Evolutionary conservation across 228 moss, liverwort and hornwort species (phyloP), one percentile per base, ranked within the genome.

Genomic region (Sphagnum magellanicum): DNA sequence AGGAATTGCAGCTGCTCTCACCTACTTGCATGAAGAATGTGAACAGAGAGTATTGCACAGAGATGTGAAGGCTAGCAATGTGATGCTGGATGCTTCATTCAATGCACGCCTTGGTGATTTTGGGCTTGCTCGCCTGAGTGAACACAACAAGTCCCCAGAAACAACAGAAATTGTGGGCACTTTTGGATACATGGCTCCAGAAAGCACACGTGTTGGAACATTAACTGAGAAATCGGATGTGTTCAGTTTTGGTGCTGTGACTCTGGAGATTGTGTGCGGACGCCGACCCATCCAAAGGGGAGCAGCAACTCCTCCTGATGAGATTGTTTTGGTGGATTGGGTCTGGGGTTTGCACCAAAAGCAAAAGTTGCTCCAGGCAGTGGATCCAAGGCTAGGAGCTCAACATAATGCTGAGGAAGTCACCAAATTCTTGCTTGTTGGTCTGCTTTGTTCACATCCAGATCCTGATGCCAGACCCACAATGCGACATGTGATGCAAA

Each of bases 311-410:
- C 63, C 73, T 5, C 49, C 50, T 0, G 73, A 81, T 32, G 75
- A 78, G 47, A 69, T 63, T 1, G 50, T 78, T 60, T 53, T 84
- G 12, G 81, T 81, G 13, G 81, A 84, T 52, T 84, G 81, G 84
- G 78, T 84, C 4, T 81, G 77, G 81, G 48, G 48, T 9, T 50
- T 72, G 6, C 72, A 66, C 68, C 50, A 60, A 16, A 60, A 52
- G 5, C 68, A 63, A 6, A 50, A 58, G 4, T 60, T 81, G 14
- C 16, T 66, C 3, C 68, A 65, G 5, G 81, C 74, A 15, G 60
- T 68, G 15, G 81, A 81, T 63, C 5, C 4, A n/a, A 59, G 75
- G 16, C 67, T 81, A 9, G 64, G 51, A 32, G 49, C n/a, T 14
- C 64, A 46, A 8, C 72, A 46, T 16, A 61, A 71, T 16, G 15